phyloP scores from a whole-genome alignment of 345 rosid species.

The Heritiera littoralis region DNA sequence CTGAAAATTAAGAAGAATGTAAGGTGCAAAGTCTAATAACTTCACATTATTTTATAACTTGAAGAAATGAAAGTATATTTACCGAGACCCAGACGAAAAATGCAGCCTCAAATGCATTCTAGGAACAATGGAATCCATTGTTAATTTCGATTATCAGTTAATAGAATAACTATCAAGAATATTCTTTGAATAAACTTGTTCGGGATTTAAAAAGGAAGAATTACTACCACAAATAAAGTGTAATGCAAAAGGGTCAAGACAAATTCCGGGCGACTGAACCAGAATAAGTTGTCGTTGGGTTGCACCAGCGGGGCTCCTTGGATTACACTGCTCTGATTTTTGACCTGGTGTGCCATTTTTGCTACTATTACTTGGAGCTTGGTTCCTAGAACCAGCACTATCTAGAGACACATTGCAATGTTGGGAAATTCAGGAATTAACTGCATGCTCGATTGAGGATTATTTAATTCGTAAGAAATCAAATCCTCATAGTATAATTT shows the following conservation, averaged over 20 bases:
- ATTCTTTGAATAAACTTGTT: background rate
- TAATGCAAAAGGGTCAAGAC: slow-evolving; percentile 51
- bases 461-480: too few relatives aligned
- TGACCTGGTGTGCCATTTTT: slow-evolving; percentile 50
- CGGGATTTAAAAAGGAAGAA: background rate
- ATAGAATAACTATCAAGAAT: background rate
- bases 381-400: slow-evolving; percentile 51
- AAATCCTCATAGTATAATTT: too few relatives aligned
- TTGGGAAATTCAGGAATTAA: background rate
- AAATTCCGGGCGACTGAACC: slow-evolving; percentile 48
- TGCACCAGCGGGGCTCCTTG: slow-evolving; percentile 51
- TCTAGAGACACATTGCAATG: slow-evolving; percentile 23
- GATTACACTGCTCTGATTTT: slow-evolving; percentile 36
- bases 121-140: slow-evolving; percentile 10
- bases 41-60: background rate
- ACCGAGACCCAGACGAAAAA: slow-evolving; percentile 78
- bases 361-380: slow-evolving; percentile 58
- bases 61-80: slow-evolving; percentile 13
- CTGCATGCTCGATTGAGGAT: too few relatives aligned
- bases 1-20: slow-evolving; percentile 28
- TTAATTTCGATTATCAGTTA: background rate
- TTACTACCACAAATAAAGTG: slow-evolving; percentile 47
- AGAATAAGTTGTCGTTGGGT: slow-evolving; percentile 58
- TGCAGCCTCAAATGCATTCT: slow-evolving; percentile 81
- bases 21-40: background rate